Percentiles rank a stretch among this genome's conserved stretches.
These are phyloP conservation scores for Aspergillus ruber DNA, from an alignment of 2,329 filamentous ascomycete species.

Conservation along the genomic window DNA sequence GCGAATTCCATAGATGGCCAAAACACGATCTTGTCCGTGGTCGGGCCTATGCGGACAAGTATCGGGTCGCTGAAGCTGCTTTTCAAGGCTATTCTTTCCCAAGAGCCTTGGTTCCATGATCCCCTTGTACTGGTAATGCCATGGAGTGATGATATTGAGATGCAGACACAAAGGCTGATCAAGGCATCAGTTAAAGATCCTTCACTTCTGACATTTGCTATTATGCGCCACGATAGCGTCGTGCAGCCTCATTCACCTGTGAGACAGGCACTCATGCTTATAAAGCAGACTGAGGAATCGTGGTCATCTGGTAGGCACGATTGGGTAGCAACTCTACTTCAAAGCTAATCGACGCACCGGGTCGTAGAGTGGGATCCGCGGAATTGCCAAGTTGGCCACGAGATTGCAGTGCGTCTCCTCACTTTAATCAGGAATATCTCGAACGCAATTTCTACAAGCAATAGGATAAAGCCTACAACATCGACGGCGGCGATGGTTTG, in stretches of 20 bases:
- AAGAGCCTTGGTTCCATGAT: conserved; percentile 60
- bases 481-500: conserved; percentile 48
- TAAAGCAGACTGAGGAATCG: conserved; percentile 46
- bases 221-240: conserved; percentile 48
- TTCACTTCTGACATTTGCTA: conserved; percentile 47
- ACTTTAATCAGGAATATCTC: too few species aligned
- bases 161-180: conserved; percentile 33
- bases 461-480: conserved; percentile 16
- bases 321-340: too few species aligned
- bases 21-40: conserved; percentile 55
- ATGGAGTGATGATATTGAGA: conserved; percentile 49
- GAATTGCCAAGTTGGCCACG: conserved; percentile 18
- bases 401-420: conserved; percentile 34
- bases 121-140: conserved; percentile 60
- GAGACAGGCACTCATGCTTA: conserved; percentile 46
- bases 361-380: conserved; percentile 57
- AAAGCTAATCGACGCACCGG: conserved; percentile 11
- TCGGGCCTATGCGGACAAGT: conserved; percentile 57
- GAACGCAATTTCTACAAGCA: too few species aligned
- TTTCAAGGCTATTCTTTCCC: conserved; percentile 50
- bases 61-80: conserved; percentile 50
- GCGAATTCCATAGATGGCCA: conserved; percentile 62
- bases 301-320: conserved; percentile 42
- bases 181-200: conserved; percentile 23
- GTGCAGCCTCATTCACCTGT: conserved; percentile 54